Conservation (phyloP, 2,329 filamentous ascomycete species). For the Sphaerulina musiva region DNA sequence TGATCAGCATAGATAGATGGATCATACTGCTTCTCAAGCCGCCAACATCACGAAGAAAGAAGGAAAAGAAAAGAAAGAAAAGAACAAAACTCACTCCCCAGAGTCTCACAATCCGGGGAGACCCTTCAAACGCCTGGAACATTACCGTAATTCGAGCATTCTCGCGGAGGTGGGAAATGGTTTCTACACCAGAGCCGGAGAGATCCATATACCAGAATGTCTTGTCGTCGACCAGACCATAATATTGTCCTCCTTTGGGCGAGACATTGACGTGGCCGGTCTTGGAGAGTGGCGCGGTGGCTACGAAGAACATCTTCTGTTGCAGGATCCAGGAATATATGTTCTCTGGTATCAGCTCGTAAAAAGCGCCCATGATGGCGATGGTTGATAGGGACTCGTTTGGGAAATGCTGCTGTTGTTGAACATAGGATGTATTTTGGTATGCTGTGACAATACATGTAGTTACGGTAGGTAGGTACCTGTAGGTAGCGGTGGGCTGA, state of each 20-base stretch:
- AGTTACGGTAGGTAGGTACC: no score
- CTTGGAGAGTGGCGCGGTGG: conserved; percentile 37
- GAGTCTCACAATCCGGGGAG: conserved; percentile 39
- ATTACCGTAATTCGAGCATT: conserved; percentile 41
- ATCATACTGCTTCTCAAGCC: no score
- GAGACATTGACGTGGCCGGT: conserved; percentile 43
- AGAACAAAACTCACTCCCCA: conserved; percentile 35
- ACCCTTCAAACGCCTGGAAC: conserved; percentile 40
- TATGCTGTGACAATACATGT: no score
- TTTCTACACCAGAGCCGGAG: conserved; percentile 40
- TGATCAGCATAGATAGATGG: background rate
- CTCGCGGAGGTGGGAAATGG: conserved; percentile 40
- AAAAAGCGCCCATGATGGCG: conserved; percentile 39
- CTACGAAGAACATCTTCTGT: conserved; percentile 43
- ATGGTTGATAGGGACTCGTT: no score
- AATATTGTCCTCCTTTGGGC: conserved; percentile 41
- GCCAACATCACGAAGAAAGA: no score
- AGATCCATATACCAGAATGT: conserved; percentile 44
- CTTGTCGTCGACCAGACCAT: conserved; percentile 36
- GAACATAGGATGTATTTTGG: no score
- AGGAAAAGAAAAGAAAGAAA: no score
- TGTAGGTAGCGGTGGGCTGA: no score
- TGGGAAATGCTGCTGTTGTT: no score
- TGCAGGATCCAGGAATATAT: conserved; percentile 39
- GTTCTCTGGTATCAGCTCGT: conserved; percentile 38